Conservation (phyloP, 1,139 yeast genomes). For the Hansenula sp. region DNA sequence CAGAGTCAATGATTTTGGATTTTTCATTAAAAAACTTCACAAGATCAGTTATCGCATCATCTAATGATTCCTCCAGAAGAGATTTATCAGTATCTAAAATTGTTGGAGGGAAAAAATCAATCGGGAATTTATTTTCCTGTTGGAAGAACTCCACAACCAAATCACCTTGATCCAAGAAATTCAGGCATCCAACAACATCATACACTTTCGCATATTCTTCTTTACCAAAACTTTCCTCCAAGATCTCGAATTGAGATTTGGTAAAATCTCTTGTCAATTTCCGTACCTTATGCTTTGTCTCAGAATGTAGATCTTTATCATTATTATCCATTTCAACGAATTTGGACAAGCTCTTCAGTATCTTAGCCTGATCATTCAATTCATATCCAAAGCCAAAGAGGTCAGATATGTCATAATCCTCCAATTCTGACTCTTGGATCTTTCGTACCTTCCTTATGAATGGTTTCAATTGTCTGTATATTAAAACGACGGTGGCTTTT, state of each 20-base stretch:
- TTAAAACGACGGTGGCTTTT: slow-evolving; percentile 10
- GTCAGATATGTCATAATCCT: slow-evolving; percentile 9
- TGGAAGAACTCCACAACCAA: slow-evolving; percentile 43
- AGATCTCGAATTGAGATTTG: slow-evolving; percentile 36
- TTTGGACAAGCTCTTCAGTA: slow-evolving; percentile 14
- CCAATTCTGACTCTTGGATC: background rate
- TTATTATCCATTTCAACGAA: slow-evolving; percentile 18
- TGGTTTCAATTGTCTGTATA: slow-evolving; percentile 8
- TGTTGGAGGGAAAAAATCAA: slow-evolving; percentile 27
- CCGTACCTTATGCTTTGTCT: slow-evolving; percentile 8
- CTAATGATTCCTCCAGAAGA: slow-evolving; percentile 25
- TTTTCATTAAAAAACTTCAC: slow-evolving; percentile 27
- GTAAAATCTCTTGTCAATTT: slow-evolving; percentile 13
- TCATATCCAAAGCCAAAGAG: slow-evolving; percentile 10
- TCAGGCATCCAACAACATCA: slow-evolving; percentile 32
- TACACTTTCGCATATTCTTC: slow-evolving; percentile 41
- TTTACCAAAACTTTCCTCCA: slow-evolving; percentile 56
- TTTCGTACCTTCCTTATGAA: slow-evolving; percentile 8
- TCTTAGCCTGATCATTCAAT: slow-evolving; percentile 19
- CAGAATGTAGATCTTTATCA: slow-evolving; percentile 11
- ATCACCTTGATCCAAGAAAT: slow-evolving; percentile 36
- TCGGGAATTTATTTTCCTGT: slow-evolving; percentile 40
- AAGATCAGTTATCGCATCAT: slow-evolving; percentile 21
- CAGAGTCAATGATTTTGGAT: slow-evolving; percentile 27
- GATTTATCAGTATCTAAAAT: slow-evolving; percentile 26